Evolutionary conservation across 2,329 filamentous ascomycete genomes (phyloP).

Genomic region (Myriosclerotinia curreyana): DNA sequence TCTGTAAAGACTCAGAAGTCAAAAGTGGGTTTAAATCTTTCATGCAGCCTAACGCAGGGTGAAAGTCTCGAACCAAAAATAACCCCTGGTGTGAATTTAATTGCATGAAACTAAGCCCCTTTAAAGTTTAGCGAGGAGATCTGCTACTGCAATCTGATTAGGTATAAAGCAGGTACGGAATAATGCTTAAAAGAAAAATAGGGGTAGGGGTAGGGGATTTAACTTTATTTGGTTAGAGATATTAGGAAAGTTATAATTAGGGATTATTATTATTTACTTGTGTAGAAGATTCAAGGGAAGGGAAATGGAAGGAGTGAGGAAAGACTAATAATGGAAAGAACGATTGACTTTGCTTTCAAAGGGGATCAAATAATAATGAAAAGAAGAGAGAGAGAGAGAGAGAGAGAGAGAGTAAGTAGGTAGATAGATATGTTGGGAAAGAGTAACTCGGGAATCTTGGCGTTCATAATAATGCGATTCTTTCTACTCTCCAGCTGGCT

Average conservation of each 20-base stretch:
- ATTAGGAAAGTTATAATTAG: too few relatives aligned
- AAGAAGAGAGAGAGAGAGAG: not conserved
- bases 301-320: not conserved
- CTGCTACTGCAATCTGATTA: conserved; percentile 4
- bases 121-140: not conserved
- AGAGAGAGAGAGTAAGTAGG: too few relatives aligned
- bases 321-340: not conserved
- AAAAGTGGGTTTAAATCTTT: too few relatives aligned
- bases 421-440: too few relatives aligned
- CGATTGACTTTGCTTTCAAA: not conserved
- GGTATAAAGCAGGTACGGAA: conserved; percentile 15
- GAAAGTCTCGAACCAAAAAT: conserved; percentile 14
- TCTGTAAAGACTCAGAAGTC: too few relatives aligned
- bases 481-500: too few relatives aligned
- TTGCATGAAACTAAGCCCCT: not conserved
- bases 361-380: not conserved
- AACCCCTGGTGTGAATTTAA: conserved; percentile 2
- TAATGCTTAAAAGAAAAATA: not conserved
- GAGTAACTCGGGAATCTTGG: too few relatives aligned
- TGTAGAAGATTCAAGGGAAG: too few relatives aligned
- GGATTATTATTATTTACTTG: too few relatives aligned
- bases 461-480: too few relatives aligned
- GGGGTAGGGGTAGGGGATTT: too few relatives aligned
- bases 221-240: not conserved
- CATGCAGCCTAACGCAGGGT: too few relatives aligned